Base-by-base conservation (phyloP, 2,329 filamentous ascomycete species). In the Capronia americana region DNA sequence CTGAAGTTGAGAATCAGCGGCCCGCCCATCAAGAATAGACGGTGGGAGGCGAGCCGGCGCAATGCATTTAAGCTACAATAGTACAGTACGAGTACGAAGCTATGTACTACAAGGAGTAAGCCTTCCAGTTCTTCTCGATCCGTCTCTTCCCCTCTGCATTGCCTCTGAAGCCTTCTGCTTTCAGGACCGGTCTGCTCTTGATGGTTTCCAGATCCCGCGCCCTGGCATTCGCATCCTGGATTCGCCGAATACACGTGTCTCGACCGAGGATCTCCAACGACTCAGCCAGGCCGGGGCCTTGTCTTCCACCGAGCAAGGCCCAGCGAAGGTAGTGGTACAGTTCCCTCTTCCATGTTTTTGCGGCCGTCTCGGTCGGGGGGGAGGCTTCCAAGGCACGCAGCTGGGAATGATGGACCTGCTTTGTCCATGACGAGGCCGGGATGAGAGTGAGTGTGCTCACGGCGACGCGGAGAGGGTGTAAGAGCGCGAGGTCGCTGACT, bases 261-360 rank as follows among this genome's bases (percentile, higher is more conserved):
- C 80, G 81, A 0, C 87, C 87, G 24, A 89, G 73, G 23, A 87
- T 80, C 12, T 74, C 78, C 84, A 89, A 85, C 2, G 82, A 82
- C 46, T 82, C 78, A 0, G 82, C 81, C 10, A 86, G 81, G 17
- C 81, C 79, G 1, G 86, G 86, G 0, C 87, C 87, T 10, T 82
- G 79, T 23, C 77, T 77, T 1, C 84, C 85, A 48, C 80, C 84
- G 2, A 81, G 79, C 26, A 89, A 69, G 1, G 84, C 85, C 81
- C 85, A 85, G 59, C 87, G 81, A 61, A 89, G 76, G 71, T 85
- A 87, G 63, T 82, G 77, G 75, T 87, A 84, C 4, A 87, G 70
- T 58, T 83, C 76, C 61, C 79, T 82, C 65, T 79, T 81, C 66
- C 66, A 72, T 32, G 24, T 48, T 44, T 66, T 69, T 4, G 54